Evolutionary conservation across 495 filamentous ascomycete species (phyloP), one percentile per base, ranked within the genome.

Genomic region (Pseudevernia furfuracea): DNA sequence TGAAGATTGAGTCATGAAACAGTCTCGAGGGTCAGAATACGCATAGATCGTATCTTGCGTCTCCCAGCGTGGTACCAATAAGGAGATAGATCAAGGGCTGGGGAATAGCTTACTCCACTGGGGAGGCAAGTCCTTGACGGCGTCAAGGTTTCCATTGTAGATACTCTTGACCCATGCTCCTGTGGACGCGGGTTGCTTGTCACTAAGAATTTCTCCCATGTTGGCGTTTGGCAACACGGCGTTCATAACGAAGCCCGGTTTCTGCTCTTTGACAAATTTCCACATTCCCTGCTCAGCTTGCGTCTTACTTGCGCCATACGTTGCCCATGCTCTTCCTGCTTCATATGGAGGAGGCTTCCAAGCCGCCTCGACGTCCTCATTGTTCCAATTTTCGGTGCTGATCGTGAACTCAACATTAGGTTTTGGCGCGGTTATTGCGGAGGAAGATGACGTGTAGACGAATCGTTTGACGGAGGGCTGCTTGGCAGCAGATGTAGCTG

Each of bases 261-360:
- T 74, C 15, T 83, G 58, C 55, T 81, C 75, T 30, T 79, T 71
- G 3, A 80, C 65, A 65, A 83, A 87, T 59, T 77, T 73, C 82
- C 81, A 86, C 4, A 81, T 66, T 5, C 74, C 72, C 41, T 72
- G 76, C 71, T 88, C 85, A 0, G 76, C 79, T 39, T 78, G 75
- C 1, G 76, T 79, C 67, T 89, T 87, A 64, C 79, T 80, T 0
- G 82, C 82, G 0, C 70, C 68, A 64, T 89, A 85, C 3, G 84
- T 77, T 36, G 70, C 55, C 21, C 66, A 68, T 1, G 66, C 70
- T 3, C 76, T 66, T 17, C 66, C 63, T 11, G 65, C 64, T n/a
- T 67, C 62, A 60, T 77, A 76, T 0, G 70, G 73, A n/a, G 78
- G 68, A 7, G 75, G 70, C 30, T 69, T 74, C 75, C 76, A 84